These are phyloP conservation scores for Dicorynia guianensis DNA, from an alignment of 306 rosid species.

Conservation along the genomic window DNA sequence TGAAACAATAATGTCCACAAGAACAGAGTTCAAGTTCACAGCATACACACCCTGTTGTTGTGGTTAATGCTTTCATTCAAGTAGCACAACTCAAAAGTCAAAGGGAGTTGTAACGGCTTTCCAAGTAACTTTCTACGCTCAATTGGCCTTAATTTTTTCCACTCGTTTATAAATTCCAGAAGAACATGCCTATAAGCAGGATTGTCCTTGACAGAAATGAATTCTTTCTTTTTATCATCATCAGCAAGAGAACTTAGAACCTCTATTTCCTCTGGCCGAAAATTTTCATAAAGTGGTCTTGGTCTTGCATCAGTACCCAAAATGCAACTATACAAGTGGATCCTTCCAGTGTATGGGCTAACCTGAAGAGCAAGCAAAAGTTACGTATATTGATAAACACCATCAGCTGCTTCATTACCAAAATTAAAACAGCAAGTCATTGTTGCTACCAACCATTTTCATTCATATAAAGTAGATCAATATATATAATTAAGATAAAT, in stretches of 20 bases:
- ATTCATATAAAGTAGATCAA: slow-evolving; percentile 1
- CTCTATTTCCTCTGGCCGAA: slow-evolving; percentile 87
- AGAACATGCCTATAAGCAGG: slow-evolving; percentile 59
- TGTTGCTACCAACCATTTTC: background rate
- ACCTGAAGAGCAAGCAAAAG: slow-evolving; percentile 60
- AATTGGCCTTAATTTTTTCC: slow-evolving; percentile 83
- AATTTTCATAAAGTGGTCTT: slow-evolving; percentile 77
- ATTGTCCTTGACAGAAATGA: slow-evolving; percentile 51
- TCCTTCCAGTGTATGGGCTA: slow-evolving; percentile 90
- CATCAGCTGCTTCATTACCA: background rate
- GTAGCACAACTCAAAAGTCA: slow-evolving; percentile 78
- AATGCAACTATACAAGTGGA: slow-evolving; percentile 88
- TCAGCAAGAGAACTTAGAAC: slow-evolving; percentile 49
- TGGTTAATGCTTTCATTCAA: slow-evolving; percentile 81
- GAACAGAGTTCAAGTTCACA: slow-evolving; percentile 38
- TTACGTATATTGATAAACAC: slow-evolving; percentile 25
- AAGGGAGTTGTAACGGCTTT: slow-evolving; percentile 90
- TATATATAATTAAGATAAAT: background rate
- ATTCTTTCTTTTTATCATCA: slow-evolving; percentile 45
- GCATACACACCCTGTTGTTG: slow-evolving; percentile 61
- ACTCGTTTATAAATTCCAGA: slow-evolving; percentile 68
- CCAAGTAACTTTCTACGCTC: slow-evolving; percentile 81
- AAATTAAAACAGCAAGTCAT: background rate
- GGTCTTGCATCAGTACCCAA: slow-evolving; percentile 82
- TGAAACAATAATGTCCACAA: slow-evolving; percentile 28